Evolutionary conservation across 164 flowering plant species (phyloP).

Genomic region (grape (Vitis vinifera)): ASM3070453v1 NC_081816.1:3085001-3085500

Average conservation of each 20-base stretch:
- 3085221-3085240: slow-evolving; percentile 15
- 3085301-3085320: slow-evolving; percentile 9
- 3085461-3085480: neutral
- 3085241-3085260: slow-evolving; percentile 6
- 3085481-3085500: slow-evolving; percentile 11
- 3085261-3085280: slow-evolving; percentile 7
- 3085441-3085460: neutral
- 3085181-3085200: slow-evolving; percentile 20
- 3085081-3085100: neutral
- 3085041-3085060: neutral
- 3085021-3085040: slow-evolving; percentile 19
- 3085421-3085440: slow-evolving; percentile 9
- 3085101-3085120: slow-evolving; percentile 19
- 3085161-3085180: slow-evolving; percentile 14
- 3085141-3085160: slow-evolving; percentile 6
- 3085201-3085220: slow-evolving; percentile 5
- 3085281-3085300: slow-evolving; percentile 4
- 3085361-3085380: slow-evolving; percentile 6
- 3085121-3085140: slow-evolving; percentile 18
- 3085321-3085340: neutral
- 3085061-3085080: neutral
- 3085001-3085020: slow-evolving; percentile 25
- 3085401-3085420: slow-evolving; percentile 1
- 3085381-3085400: slow-evolving; percentile 2
- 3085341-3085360: slow-evolving; percentile 5